These are phyloP conservation scores for Dactylorhiza incarnata DNA, from an alignment of 106 monocot genomes.

Conservation along the genomic window DNA sequence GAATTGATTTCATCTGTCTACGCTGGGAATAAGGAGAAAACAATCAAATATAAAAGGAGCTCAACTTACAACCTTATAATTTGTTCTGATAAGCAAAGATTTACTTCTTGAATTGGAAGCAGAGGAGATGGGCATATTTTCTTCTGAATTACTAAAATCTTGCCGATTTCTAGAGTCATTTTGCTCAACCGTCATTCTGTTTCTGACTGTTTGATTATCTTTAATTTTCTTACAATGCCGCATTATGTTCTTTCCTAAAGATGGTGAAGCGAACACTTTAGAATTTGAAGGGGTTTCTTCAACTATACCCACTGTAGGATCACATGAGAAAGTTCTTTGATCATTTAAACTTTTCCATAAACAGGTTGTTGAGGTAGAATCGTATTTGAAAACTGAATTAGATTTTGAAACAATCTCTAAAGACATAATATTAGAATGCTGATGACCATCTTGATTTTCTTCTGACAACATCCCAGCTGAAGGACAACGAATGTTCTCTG, in stretches of 20 bases:
- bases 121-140: not conserved
- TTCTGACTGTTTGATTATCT: not conserved
- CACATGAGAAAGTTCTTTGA: not conserved
- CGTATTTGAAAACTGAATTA: not conserved
- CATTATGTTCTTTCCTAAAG: not conserved
- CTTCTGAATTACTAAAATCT: not conserved
- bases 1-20: not conserved
- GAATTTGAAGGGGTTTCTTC: not conserved
- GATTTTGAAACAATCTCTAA: not conserved
- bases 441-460: constrained; percentile 1
- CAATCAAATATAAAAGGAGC: not conserved
- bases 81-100: not conserved
- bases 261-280: not conserved
- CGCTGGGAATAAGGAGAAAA: not conserved
- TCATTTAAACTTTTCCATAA: not conserved
- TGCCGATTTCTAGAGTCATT: not conserved
- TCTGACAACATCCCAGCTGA: not conserved
- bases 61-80: not conserved
- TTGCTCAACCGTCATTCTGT: not conserved
- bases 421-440: not conserved
- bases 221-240: not conserved
- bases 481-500: not conserved
- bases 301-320: not conserved
- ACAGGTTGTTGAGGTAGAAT: not conserved
- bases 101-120: not conserved